phyloP scores from a whole-genome alignment of 2,329 filamentous ascomycete species.

The Botrytis porri region DNA sequence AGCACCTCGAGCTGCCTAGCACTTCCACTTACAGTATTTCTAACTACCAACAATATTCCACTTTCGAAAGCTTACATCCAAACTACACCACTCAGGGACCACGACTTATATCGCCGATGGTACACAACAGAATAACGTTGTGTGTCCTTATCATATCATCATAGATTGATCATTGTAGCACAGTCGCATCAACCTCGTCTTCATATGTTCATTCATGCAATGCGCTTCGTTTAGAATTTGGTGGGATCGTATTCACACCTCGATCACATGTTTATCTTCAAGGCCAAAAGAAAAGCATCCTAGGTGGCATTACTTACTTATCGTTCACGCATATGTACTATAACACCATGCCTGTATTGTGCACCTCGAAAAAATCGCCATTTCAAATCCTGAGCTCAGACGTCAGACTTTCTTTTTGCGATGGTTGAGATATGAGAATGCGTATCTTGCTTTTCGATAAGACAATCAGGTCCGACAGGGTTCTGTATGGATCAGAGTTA shows the following conservation, averaged over 20 bases:
- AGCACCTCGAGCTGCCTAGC: not conserved
- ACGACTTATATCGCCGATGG: not conserved
- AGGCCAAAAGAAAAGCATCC: not conserved
- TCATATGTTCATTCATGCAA: not conserved
- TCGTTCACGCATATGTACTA: not conserved
- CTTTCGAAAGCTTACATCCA: constrained; percentile 14
- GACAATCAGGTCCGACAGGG: not conserved
- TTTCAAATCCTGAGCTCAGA: not conserved
- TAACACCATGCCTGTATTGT: not conserved
- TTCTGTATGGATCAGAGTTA: not conserved
- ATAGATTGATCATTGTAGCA: not conserved
- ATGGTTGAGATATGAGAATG: not conserved
- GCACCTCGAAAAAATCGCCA: not conserved
- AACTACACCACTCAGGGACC: not conserved
- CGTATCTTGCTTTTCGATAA: not conserved
- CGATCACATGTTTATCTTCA: constrained; percentile 3
- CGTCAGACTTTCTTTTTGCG: not conserved
- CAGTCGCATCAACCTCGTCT: not conserved
- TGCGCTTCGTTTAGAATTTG: constrained; percentile 7
- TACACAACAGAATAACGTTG: not conserved
- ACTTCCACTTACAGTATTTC: not conserved
- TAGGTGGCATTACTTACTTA: not conserved
- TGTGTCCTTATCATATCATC: constrained; percentile 8
- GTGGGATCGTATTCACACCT: constrained; percentile 2
- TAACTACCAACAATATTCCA: not conserved